Evolutionary conservation across 2,329 filamentous ascomycete species (phyloP), one percentile per base, ranked within the genome.

Genomic region (Aureobasidium zeae): DNA sequence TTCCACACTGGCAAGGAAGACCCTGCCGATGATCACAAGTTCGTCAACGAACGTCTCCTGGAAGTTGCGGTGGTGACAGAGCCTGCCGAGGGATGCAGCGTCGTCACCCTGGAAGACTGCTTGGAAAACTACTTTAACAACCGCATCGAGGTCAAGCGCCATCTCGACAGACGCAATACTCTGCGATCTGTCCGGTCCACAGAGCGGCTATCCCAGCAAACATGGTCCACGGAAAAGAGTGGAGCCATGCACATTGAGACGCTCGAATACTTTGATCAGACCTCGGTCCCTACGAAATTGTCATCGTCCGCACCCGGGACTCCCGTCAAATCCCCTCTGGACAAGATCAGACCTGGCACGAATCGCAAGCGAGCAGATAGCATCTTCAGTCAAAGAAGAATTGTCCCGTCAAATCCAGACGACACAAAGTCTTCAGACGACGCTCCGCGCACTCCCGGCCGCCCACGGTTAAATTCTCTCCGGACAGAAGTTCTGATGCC

Each of bases 91-190:
- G 80, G 79, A 17, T 78, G 77, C 47, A 71, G 74, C 2, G 54
- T 53, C 15, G 73, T 95, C 49, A 87, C 81, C 20, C 67, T 98
- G 15, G 91, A 96, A 62, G 84, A 93, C 52, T 96, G 89, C 54
- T 66, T 98, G 13, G 88, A 95, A 59, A 80, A 83, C 42, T 96
- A 95, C 57, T 96, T 96, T 71, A 95, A 96, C 63, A 88, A 88
- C 46, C 76, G 79, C 45, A 86, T 98, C 42, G 87, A 95, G 55
- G 87, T 98, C 2, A 80, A 83, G 52, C 75, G 89, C 41, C 83
- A 89, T 55, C 58, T 83, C 28, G 59, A 63, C 43, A 69, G 79
- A 13, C 70, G 72, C 19, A 74, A 74, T 46, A 82, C 78, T 1
- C 53, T 74, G 12, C 66, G 66, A 21, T 74, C 72, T n/a, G 49